A percentile compares a stretch with the other conserved stretches of the same genome.
Evolutionary conservation across 2,329 filamentous ascomycete species (phyloP).

Genomic region (Chaetomium olivaceum): DNA sequence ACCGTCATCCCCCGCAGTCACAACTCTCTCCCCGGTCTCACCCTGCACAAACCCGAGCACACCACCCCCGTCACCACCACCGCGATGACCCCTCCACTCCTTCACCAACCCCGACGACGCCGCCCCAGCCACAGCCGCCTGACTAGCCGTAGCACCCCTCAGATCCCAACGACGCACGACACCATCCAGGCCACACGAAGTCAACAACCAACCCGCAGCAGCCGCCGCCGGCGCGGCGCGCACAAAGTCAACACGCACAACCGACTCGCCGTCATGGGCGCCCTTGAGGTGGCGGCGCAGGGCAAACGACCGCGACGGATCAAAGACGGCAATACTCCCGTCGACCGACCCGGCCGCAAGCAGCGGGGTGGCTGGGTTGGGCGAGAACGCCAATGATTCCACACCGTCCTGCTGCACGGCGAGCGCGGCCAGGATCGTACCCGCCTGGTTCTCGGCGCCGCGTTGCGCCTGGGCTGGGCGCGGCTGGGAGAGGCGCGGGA

Average conservation of each 20-base stretch:
- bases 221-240: slow-evolving; percentile 38
- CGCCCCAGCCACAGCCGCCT: slow-evolving; percentile 40
- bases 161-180: slow-evolving; percentile 87
- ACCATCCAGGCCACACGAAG: slow-evolving; percentile 88
- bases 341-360: slow-evolving; percentile 69
- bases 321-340: slow-evolving; percentile 81
- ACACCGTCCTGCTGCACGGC: slow-evolving; percentile 75
- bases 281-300: slow-evolving; percentile 79
- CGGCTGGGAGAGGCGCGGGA: slow-evolving; percentile 61
- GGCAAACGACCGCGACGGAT: slow-evolving; percentile 81
- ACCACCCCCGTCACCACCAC: slow-evolving; percentile 82
- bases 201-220: slow-evolving; percentile 67
- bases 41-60: slow-evolving; percentile 89
- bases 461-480: slow-evolving; percentile 27
- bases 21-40: slow-evolving; percentile 68
- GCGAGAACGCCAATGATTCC: slow-evolving; percentile 72
- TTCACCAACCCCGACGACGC: slow-evolving; percentile 70
- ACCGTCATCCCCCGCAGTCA: slow-evolving; percentile 90
- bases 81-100: slow-evolving; percentile 88
- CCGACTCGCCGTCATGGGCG: slow-evolving; percentile 83
- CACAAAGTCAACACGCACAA: slow-evolving; percentile 92
- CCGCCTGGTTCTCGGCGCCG: slow-evolving; percentile 36
- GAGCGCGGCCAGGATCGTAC: slow-evolving; percentile 75
- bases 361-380: slow-evolving; percentile 44
- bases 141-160: slow-evolving; percentile 48